These are phyloP conservation scores for Tolypocladium ophioglossoides DNA, from an alignment of 2,329 filamentous ascomycete species.

Conservation along the genomic window DNA sequence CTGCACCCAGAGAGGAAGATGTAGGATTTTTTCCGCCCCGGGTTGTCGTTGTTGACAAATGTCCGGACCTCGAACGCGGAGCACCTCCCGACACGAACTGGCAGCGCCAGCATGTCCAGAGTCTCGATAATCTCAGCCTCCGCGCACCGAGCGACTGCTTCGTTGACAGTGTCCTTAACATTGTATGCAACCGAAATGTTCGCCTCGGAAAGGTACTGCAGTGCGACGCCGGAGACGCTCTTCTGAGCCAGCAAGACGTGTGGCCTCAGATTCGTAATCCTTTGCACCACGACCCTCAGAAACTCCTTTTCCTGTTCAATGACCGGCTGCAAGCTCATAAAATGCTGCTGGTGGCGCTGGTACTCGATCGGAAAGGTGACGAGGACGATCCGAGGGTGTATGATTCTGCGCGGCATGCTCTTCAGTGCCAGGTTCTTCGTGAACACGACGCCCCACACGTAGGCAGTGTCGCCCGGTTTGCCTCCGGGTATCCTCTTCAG, in stretches of 20 bases:
- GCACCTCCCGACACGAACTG: constrained; percentile 66
- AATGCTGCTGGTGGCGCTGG: constrained; percentile 74
- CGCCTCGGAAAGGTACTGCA: constrained; percentile 78
- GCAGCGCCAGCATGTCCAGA: constrained; percentile 76
- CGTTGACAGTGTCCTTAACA: constrained; percentile 90
- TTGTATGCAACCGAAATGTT: constrained; percentile 93
- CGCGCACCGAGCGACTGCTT: constrained; percentile 85
- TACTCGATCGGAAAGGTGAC: constrained; percentile 96
- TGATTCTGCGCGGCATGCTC: constrained; percentile 83
- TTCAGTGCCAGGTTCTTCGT: constrained; percentile 95
- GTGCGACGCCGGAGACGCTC: constrained; percentile 80
- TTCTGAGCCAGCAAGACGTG: constrained; percentile 86
- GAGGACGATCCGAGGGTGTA: constrained; percentile 77
- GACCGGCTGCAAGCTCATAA: constrained; percentile 95
- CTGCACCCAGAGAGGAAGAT: constrained; percentile 89
- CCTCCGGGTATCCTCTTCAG: constrained; percentile 93
- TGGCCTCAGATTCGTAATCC: constrained; percentile 77
- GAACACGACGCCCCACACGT: constrained; percentile 93
- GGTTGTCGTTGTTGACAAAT: constrained; percentile 68
- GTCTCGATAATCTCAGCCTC: constrained; percentile 90
- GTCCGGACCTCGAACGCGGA: constrained; percentile 92
- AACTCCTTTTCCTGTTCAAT: constrained; percentile 96
- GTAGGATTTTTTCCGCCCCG: constrained; percentile 80
- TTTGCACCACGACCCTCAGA: constrained; percentile 78
- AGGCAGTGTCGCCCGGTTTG: constrained; percentile 82